Conservation (phyloP, 2,329 filamentous ascomycete genomes). For the Diaporthe ampelina region DNA sequence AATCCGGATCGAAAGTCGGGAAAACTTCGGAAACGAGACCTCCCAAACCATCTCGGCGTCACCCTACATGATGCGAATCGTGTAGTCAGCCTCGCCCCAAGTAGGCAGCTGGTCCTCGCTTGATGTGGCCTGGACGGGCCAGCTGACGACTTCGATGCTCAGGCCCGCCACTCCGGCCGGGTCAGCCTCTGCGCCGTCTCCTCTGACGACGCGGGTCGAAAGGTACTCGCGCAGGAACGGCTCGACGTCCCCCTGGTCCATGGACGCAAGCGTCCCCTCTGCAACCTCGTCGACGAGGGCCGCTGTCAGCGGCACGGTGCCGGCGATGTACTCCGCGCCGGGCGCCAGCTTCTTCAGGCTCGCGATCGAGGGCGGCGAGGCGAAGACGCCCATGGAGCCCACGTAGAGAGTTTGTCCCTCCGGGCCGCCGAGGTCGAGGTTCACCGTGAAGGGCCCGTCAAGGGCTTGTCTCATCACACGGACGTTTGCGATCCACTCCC, state of each 20-base stretch:
- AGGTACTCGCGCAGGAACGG: slow-evolving; percentile 59
- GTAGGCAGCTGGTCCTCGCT: slow-evolving; percentile 52
- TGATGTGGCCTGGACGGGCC: slow-evolving; percentile 52
- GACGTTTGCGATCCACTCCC: slow-evolving; percentile 79
- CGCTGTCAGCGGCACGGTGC: slow-evolving; percentile 66
- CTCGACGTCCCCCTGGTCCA: slow-evolving; percentile 54
- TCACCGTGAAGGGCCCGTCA: slow-evolving; percentile 73
- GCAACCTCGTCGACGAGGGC: slow-evolving; percentile 60
- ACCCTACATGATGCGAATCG: slow-evolving; percentile 29
- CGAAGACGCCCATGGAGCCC: slow-evolving; percentile 72
- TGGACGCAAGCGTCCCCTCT: slow-evolving; percentile 52
- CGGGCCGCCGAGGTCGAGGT: slow-evolving; percentile 73
- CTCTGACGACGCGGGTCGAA: slow-evolving; percentile 50
- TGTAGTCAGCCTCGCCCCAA: slow-evolving; percentile 51
- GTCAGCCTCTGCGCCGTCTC: slow-evolving; percentile 48
- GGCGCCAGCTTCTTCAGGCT: slow-evolving; percentile 50
- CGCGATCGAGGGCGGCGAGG: slow-evolving; percentile 47
- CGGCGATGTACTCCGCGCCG: slow-evolving; percentile 57
- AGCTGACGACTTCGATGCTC: slow-evolving; percentile 54
- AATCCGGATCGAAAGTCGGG: background rate
- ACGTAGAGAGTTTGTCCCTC: slow-evolving; percentile 58
- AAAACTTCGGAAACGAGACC: too few species aligned
- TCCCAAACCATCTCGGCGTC: background rate
- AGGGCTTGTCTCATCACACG: slow-evolving; percentile 72
- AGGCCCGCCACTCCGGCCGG: slow-evolving; percentile 51